Percentiles rank a stretch among this genome's conserved stretches.
Evolutionary conservation across 2,329 filamentous ascomycete genomes (phyloP).

Genomic region (Reticulascus tulasneorum): DNA sequence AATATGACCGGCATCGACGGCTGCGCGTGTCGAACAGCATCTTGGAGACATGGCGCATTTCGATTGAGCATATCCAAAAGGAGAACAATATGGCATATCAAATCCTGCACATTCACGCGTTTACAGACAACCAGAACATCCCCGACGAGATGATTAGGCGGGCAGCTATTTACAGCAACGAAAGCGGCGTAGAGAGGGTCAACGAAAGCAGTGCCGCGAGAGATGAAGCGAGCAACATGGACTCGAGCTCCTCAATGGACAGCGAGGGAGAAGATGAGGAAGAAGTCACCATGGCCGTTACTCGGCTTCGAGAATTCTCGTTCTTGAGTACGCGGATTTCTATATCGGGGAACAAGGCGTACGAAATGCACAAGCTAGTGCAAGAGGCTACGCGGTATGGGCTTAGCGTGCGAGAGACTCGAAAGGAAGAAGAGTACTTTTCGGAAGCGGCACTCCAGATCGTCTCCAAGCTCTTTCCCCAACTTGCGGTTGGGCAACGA

Average conservation of each 20-base stretch:
- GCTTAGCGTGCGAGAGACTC: background rate
- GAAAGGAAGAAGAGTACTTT: conserved; percentile 14
- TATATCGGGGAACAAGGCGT: conserved; percentile 9
- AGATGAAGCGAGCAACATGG: too few species aligned
- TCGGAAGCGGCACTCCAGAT: conserved; percentile 18
- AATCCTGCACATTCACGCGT: conserved; percentile 26
- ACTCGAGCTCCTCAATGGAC: too few species aligned
- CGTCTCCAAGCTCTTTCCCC: conserved; percentile 18
- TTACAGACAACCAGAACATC: conserved; percentile 28
- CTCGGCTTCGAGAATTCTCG: conserved; percentile 27
- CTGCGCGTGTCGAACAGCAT: conserved; percentile 25
- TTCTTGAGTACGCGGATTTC: conserved; percentile 20
- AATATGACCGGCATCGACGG: conserved; percentile 24
- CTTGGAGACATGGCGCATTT: conserved; percentile 28
- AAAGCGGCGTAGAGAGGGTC: too few species aligned
- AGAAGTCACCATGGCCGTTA: conserved; percentile 15
- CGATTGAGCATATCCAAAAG: conserved; percentile 23
- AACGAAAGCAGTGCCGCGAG: too few species aligned
- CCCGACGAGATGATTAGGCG: conserved; percentile 19
- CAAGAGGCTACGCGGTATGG: conserved; percentile 22
- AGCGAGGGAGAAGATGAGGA: conserved; percentile 8
- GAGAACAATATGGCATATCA: conserved; percentile 22
- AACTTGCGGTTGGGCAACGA: background rate
- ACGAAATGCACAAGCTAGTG: conserved; percentile 27
- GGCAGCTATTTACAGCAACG: background rate